Evolutionary conservation across 495 filamentous ascomycete species (phyloP).

Genomic region (Xylaria bambusicola): DNA sequence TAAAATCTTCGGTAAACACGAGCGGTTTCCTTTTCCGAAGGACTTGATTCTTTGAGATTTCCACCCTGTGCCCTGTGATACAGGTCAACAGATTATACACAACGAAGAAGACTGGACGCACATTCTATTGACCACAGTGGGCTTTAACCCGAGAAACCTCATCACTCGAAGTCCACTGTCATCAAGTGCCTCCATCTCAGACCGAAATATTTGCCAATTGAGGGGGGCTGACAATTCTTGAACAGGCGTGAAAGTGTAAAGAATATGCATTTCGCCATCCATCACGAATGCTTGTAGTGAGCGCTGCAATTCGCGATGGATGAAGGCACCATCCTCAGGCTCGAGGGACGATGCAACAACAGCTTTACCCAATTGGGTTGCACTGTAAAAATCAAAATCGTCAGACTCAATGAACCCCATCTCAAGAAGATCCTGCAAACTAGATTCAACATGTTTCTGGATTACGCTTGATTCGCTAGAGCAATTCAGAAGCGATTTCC

Average conservation of each 20-base stretch:
- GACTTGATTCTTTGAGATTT: slow-evolving; percentile 63
- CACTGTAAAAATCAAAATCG: slow-evolving; percentile 52
- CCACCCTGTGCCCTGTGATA: slow-evolving; percentile 66
- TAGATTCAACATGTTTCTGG: slow-evolving; percentile 56
- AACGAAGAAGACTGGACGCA: slow-evolving; percentile 30
- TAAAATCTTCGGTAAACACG: slow-evolving; percentile 78
- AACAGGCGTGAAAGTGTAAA: slow-evolving; percentile 80
- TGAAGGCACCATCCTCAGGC: slow-evolving; percentile 76
- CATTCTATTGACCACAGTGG: slow-evolving; percentile 71
- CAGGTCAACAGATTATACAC: slow-evolving; percentile 23
- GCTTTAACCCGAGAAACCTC: slow-evolving; percentile 68
- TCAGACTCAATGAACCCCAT: slow-evolving; percentile 59
- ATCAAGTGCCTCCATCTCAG: slow-evolving; percentile 68
- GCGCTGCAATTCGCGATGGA: slow-evolving; percentile 67
- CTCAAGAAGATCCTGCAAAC: slow-evolving; percentile 53
- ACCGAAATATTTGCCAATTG: slow-evolving; percentile 73
- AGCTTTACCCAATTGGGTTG: slow-evolving; percentile 69
- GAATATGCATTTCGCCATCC: slow-evolving; percentile 82
- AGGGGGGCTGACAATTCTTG: slow-evolving; percentile 56
- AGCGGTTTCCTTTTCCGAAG: slow-evolving; percentile 59
- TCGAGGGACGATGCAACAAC: slow-evolving; percentile 72
- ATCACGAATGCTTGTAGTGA: slow-evolving; percentile 77
- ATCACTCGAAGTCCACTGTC: slow-evolving; percentile 72
- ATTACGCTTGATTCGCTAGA: slow-evolving; percentile 46
- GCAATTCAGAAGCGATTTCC: slow-evolving; percentile 66